Percentiles rank a stretch among this genome's conserved stretches.
phyloP scores from a whole-genome alignment of 805 yeast genomes.

The Lipomyces chichibuensis region DNA sequence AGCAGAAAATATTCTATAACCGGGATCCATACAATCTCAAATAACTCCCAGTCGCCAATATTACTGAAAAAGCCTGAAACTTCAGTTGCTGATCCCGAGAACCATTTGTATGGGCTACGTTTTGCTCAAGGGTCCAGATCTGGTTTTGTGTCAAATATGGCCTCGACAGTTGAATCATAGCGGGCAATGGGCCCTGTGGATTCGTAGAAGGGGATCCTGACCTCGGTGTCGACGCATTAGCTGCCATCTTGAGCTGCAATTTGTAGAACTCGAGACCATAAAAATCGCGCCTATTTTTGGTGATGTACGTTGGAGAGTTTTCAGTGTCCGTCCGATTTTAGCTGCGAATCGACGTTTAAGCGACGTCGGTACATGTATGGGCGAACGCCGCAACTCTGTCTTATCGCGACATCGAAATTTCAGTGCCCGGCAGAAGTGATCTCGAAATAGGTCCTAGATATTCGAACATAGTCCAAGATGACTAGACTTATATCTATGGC shows the following conservation, averaged over 20 bases:
- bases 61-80: slow-evolving; percentile 28
- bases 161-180: slow-evolving; percentile 27
- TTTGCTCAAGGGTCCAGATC: slow-evolving; percentile 13
- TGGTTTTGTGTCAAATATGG: slow-evolving; percentile 30
- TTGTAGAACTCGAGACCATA: neutral
- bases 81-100: slow-evolving; percentile 25
- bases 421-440: neutral
- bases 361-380: too few relatives aligned
- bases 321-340: neutral
- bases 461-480: neutral
- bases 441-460: neutral
- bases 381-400: neutral
- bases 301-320: too few relatives aligned
- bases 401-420: neutral
- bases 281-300: neutral
- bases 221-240: neutral
- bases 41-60: slow-evolving; percentile 18
- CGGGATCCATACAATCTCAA: slow-evolving; percentile 28
- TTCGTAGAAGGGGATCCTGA: slow-evolving; percentile 11
- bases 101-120: slow-evolving; percentile 11
- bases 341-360: too few relatives aligned
- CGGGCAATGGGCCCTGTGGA: slow-evolving; percentile 15
- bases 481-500: neutral
- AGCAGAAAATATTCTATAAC: neutral
- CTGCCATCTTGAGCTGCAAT: neutral